Base-by-base conservation (phyloP, 1,284 basidiomycete species). In the Ganoderma resinaceum region DNA sequence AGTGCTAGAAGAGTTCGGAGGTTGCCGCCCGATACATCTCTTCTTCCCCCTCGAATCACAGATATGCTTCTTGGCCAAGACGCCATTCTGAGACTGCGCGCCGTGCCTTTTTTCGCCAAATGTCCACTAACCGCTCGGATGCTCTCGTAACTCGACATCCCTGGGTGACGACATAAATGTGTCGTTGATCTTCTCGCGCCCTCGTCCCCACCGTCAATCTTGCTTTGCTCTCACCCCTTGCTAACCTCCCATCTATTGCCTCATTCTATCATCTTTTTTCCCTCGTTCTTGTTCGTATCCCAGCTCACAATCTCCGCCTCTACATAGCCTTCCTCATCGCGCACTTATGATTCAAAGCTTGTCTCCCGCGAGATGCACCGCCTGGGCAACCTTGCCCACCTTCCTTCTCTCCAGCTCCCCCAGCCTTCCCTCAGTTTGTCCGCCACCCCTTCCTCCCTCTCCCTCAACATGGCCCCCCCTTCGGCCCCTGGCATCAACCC, bases 341-440 rank as follows among this genome's bases (percentile, higher is more conserved):
- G 91, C 29, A 91, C 90, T 0, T 92, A 92, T 79, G 90, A 91
- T 79, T 83, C 89, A 20, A 91, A 92, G 76, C 82, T 91, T 55
- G 90, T 92, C 70, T 86, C 89, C 1, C 86, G 91, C 62, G 91
- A 94, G 78, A 93, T 93, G 91, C 91, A 93, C 74, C 86, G 91
- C 58, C 84, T 93, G 14, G 91, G 89, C 33, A 89, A 84, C 49
- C 82, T 90, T 43, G 83, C 86, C 77, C 61, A 82, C 81, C 58
- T 86, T 80, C 33, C 82, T 82, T 63, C 77, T 79, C 66, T 78
- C 82, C 52, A 53, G 31, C 26, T 59, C 37, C 33, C 33, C 11
- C 67, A 76, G 2, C 77, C 80, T 33, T 74, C 80, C 61, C 80
- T 84, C 64, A 78, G 49, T 29, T 14, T 59, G 9, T 52, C 80